Evolutionary conservation across 768 basidiomycete species (phyloP).

Genomic region (Trametes elegans): DNA sequence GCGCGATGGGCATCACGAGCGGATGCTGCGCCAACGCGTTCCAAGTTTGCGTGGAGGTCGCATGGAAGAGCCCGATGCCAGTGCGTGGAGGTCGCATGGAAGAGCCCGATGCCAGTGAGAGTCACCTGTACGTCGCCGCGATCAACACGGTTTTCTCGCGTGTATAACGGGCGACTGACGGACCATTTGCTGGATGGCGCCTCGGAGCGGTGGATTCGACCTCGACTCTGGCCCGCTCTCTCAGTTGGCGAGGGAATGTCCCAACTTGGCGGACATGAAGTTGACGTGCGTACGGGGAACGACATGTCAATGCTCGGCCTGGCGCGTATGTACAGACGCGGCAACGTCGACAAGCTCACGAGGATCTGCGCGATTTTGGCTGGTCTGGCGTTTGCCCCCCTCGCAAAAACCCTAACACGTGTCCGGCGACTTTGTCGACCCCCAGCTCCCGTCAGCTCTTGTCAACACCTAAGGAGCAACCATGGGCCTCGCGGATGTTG

Average conservation of each 20-base stretch:
- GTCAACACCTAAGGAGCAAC: conserved; percentile 86
- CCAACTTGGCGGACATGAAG: conserved; percentile 85
- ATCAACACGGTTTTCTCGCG: no score
- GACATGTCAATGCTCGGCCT: neutral
- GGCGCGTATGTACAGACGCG: conserved; percentile 54
- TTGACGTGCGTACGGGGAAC: conserved; percentile 55
- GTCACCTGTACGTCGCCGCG: no score
- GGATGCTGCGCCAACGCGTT: conserved; percentile 86
- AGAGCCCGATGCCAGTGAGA: no score
- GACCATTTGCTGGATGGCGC: neutral
- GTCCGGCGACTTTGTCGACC: conserved; percentile 84
- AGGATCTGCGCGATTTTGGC: conserved; percentile 73
- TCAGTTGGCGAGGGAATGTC: conserved; percentile 71
- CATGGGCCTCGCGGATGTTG: conserved; percentile 83
- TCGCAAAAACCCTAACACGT: conserved; percentile 67
- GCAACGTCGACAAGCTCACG: conserved; percentile 88
- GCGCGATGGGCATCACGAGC: conserved; percentile 78
- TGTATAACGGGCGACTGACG: conserved; percentile 87
- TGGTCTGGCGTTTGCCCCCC: conserved; percentile 57
- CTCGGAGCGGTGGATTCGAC: conserved; percentile 78
- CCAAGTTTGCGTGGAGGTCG: conserved; percentile 66
- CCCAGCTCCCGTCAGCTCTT: conserved; percentile 69
- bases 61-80: conserved; percentile 79
- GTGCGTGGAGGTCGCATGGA: no score
- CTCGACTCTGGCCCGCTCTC: conserved; percentile 85